A percentile compares a stretch with the other conserved stretches of the same genome.
phyloP scores from a whole-genome alignment of 495 filamentous ascomycete species.

The Trichocladium antarcticum region DNA sequence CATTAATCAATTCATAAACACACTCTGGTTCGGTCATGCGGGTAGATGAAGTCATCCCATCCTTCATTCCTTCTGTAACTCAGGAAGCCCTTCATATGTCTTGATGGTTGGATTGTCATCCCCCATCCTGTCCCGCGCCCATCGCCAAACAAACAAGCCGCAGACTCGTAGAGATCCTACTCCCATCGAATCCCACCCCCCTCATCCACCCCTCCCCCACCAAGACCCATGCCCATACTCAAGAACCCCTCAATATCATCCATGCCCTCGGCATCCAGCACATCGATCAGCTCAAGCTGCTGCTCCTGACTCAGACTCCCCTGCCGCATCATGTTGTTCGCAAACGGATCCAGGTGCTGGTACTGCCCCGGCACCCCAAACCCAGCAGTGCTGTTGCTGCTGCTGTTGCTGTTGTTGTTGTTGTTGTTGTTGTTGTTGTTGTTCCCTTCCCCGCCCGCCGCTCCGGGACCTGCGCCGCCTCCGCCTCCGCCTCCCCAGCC shows the following conservation, averaged over 20 bases:
- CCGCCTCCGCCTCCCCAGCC: not conserved
- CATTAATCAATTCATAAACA: too few species aligned
- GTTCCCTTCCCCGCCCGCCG: too few species aligned
- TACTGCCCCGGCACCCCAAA: too few species aligned
- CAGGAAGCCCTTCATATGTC: too few species aligned
- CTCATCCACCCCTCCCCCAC: slow-evolving; percentile 1
- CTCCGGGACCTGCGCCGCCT: not conserved
- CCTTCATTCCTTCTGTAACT: too few species aligned
- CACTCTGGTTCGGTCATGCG: too few species aligned
- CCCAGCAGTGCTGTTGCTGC: not conserved
- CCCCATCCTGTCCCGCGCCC: too few species aligned
- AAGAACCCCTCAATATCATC: slow-evolving; percentile 52
- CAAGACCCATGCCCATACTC: slow-evolving; percentile 29
- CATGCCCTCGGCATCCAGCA: slow-evolving; percentile 53
- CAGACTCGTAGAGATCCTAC: too few species aligned
- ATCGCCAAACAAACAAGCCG: too few species aligned
- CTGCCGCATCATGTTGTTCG: slow-evolving; percentile 25
- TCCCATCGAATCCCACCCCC: slow-evolving; percentile 7
- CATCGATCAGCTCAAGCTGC: slow-evolving; percentile 58
- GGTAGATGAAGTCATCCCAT: too few species aligned
- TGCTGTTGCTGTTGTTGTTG: not conserved
- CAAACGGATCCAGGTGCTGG: not conserved
- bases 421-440: too few species aligned
- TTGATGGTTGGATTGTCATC: too few species aligned
- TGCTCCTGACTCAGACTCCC: slow-evolving; percentile 59